Conservation (phyloP, 768 basidiomycete species). For the Lyophyllum semitale region DNA sequence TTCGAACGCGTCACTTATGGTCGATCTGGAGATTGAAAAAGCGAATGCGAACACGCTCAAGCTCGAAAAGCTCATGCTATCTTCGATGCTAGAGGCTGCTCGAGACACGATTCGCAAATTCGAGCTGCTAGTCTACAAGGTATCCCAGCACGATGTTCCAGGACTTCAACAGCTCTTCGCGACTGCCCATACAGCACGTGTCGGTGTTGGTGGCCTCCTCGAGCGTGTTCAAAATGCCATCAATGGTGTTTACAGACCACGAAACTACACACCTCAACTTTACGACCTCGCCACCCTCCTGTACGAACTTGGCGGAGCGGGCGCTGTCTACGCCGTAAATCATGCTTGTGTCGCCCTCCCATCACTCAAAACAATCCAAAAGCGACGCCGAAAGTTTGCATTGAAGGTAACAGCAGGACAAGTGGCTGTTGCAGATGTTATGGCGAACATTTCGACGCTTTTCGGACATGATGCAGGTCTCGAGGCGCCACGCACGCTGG, state of each 20-base stretch:
- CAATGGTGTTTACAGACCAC: slow-evolving; percentile 18
- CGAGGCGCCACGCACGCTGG: neutral
- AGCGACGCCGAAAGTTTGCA: slow-evolving; percentile 13
- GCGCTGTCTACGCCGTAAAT: slow-evolving; percentile 27
- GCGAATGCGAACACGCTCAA: neutral
- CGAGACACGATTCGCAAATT: neutral
- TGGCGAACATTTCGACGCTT: slow-evolving; percentile 27
- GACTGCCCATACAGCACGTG: slow-evolving; percentile 13
- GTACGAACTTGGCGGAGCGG: slow-evolving; percentile 29
- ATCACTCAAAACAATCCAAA: slow-evolving; percentile 16
- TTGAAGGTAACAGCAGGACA: slow-evolving; percentile 17
- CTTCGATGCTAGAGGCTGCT: neutral
- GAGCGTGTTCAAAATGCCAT: slow-evolving; percentile 13
- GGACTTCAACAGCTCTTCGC: slow-evolving; percentile 26
- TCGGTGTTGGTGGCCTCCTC: slow-evolving; percentile 19
- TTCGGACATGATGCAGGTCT: slow-evolving; percentile 6
- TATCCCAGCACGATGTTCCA: slow-evolving; percentile 19
- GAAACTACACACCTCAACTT: slow-evolving; percentile 22
- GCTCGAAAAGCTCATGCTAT: neutral
- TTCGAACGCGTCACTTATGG: neutral
- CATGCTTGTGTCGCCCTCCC: slow-evolving; percentile 25
- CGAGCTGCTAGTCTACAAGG: neutral
- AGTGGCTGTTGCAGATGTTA: slow-evolving; percentile 15
- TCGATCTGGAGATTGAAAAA: neutral
- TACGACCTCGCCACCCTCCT: slow-evolving; percentile 23